Evolutionary conservation across 2,329 filamentous ascomycete species (phyloP).

Genomic region (Penicillium hordei): DNA sequence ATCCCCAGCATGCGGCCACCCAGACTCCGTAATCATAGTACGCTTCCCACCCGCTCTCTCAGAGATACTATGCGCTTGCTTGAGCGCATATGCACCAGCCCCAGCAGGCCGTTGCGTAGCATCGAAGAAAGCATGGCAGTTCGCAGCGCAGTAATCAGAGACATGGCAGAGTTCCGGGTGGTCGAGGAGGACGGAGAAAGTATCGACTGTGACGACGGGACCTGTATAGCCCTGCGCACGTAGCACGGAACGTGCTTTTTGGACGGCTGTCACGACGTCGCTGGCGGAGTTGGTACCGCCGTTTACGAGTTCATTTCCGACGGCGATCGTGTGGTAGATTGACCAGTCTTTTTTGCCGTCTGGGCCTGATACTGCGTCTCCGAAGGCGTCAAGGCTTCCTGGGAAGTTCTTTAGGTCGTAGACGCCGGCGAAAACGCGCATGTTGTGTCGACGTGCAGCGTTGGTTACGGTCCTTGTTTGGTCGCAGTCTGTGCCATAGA

Average conservation of each 20-base stretch:
- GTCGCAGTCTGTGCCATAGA: constrained; percentile 79
- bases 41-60: constrained; percentile 55
- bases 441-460: constrained; percentile 62
- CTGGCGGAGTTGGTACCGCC: constrained; percentile 54
- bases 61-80: constrained; percentile 53
- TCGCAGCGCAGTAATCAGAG: constrained; percentile 77
- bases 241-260: constrained; percentile 58
- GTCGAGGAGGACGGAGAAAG: constrained; percentile 65
- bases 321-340: constrained; percentile 66
- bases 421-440: constrained; percentile 74
- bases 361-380: constrained; percentile 54
- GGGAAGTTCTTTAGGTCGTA: constrained; percentile 62
- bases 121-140: constrained; percentile 85
- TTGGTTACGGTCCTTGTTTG: constrained; percentile 64
- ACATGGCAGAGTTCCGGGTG: constrained; percentile 69
- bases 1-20: constrained; percentile 73
- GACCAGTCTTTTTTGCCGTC: constrained; percentile 58
- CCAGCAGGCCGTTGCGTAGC: constrained; percentile 56
- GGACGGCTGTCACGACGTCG: constrained; percentile 59
- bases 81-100: constrained; percentile 66
- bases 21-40: constrained; percentile 76
- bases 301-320: constrained; percentile 82
- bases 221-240: constrained; percentile 66
- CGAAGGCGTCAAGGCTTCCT: constrained; percentile 61
- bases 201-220: constrained; percentile 77